Evolutionary conservation across 306 rosid genomes (phyloP), one percentile per base, ranked within the genome.

Genomic region (Vigna mungo): DNA sequence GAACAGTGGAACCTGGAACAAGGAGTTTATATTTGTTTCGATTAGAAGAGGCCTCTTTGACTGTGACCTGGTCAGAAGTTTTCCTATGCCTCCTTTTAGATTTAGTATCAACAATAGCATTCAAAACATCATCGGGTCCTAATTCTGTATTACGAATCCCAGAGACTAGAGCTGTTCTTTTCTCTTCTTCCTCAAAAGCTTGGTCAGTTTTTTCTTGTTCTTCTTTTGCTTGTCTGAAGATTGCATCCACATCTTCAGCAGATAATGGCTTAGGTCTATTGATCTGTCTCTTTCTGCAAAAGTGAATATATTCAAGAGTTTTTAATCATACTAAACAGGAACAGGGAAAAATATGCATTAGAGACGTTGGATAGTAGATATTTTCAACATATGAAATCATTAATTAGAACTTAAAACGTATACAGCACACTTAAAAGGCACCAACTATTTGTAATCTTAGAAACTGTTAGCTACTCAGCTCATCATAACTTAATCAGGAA

Each of bases 231-330:
- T 86, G 87, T 82, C 62, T 86, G 78, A 88, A 95, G 65, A 92
- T 41, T 12, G 86, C 91, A 77, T 90, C 95, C 87, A 90, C 92
- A 80, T 95, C 95, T 66, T 68, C 78, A 25, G 48, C 89, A 34
- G 93, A 80, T 2, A 95, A 89, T 43, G 98, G 90, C 81, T 81
- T 85, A 25, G 97, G 98, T 84, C 76, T 92, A 81, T 89, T 90
- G 74, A 90, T 95, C 86, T 89, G 93, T 75, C 75, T 88, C 81
- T 92, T 92, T 67, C 97, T 95, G 91, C 71, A 49, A 78, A 78
- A 9, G 41, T 41, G 36, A 21, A 75, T 43, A 52, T 36, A 82
- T 21, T 65, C 65, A 12, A 54, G 56, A 76, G 58, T 63, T 75
- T 81, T 51, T 58, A 43, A 59, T 36, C 49, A 34, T 78, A 53